A percentile compares a stretch with the other conserved stretches of the same genome.
These are phyloP conservation scores for Teunomyces kruisii DNA, from an alignment of 805 yeast species.

Conservation along the genomic window DNA sequence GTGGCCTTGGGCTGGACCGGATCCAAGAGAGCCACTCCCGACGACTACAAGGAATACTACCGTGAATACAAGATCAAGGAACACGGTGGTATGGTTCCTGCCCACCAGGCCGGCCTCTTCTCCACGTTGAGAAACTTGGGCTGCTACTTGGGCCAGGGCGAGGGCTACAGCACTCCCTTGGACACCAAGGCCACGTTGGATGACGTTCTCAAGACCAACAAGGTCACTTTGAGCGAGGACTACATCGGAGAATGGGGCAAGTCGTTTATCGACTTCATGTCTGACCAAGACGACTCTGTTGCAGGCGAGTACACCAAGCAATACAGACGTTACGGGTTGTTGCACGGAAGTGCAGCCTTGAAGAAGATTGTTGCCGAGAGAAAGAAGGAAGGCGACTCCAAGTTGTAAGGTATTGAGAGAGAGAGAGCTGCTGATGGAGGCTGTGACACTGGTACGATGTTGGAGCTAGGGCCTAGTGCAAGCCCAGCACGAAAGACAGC, in stretches of 20 bases:
- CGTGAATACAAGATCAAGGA: constrained; percentile 62
- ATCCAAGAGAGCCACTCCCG: constrained; percentile 66
- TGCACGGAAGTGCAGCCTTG: constrained; percentile 45
- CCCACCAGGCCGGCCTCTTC: constrained; percentile 72
- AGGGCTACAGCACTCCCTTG: constrained; percentile 73
- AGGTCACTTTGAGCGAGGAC: constrained; percentile 56
- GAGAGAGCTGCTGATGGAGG: not conserved
- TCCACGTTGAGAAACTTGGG: constrained; percentile 59
- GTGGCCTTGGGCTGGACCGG: constrained; percentile 92
- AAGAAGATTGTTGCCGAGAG: constrained; percentile 39
- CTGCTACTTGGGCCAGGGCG: constrained; percentile 65
- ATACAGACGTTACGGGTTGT: constrained; percentile 67
- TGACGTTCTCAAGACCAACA: constrained; percentile 27
- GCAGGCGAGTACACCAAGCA: constrained; percentile 50
- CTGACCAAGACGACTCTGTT: constrained; percentile 39
- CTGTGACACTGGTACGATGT: no score
- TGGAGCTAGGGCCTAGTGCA: no score
- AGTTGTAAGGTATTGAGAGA: constrained; percentile 1
- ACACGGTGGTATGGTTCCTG: constrained; percentile 74
- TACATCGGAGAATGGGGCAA: constrained; percentile 53
- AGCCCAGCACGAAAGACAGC: not conserved
- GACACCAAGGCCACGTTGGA: constrained; percentile 37
- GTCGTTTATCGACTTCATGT: constrained; percentile 40
- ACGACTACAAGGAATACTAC: constrained; percentile 68
- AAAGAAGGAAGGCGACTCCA: constrained; percentile 19